Conservation (phyloP, 2,329 filamentous ascomycete genomes). For the Aaosphaeria pasadenensis region DNA sequence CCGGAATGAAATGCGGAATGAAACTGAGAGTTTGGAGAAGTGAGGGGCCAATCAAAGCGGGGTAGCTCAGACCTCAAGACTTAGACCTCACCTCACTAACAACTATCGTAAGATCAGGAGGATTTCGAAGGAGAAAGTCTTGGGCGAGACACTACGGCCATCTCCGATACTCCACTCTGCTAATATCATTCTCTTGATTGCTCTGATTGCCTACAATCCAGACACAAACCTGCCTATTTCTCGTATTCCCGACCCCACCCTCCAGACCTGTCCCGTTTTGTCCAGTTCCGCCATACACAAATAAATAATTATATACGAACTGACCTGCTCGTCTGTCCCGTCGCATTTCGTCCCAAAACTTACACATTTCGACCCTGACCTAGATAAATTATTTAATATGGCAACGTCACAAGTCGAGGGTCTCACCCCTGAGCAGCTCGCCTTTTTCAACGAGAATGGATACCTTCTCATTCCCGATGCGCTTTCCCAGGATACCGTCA, state of each 20-base stretch:
- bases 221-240: neutral
- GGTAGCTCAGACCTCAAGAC: neutral
- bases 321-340: neutral
- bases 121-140: neutral
- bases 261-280: neutral
- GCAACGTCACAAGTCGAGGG: constrained; percentile 25
- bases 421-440: constrained; percentile 69
- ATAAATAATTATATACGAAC: no score
- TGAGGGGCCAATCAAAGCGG: neutral
- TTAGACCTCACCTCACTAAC: neutral
- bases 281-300: no score
- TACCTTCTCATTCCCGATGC: constrained; percentile 85
- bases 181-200: neutral
- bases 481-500: constrained; percentile 63
- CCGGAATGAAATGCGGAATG: no score
- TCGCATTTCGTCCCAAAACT: neutral
- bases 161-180: neutral
- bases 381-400: constrained; percentile 9
- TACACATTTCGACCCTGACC: neutral
- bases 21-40: neutral
- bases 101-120: neutral
- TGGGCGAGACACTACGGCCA: neutral
- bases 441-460: constrained; percentile 75
- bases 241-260: neutral
- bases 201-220: neutral